These are phyloP conservation scores for Phytophthora agathidicida DNA, from an alignment of 352 stramenopile genomes.

Conservation along the genomic window DNA sequence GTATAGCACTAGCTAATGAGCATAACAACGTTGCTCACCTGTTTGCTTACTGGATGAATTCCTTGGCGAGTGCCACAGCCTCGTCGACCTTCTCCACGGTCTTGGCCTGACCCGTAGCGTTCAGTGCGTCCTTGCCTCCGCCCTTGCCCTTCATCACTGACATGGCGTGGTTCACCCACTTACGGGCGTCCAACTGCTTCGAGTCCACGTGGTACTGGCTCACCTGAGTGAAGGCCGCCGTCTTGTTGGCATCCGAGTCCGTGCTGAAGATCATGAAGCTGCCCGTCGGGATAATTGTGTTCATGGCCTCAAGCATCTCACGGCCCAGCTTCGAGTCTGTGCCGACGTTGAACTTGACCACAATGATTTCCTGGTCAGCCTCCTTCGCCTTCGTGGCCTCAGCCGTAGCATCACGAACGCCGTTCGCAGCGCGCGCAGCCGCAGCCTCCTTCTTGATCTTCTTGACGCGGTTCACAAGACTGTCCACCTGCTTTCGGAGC, in stretches of 20 bases:
- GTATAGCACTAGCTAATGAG: slow-evolving; percentile 10
- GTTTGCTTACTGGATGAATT: slow-evolving; percentile 47
- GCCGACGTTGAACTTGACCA: slow-evolving; percentile 93
- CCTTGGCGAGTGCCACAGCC: slow-evolving; percentile 70
- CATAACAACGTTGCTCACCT: slow-evolving; percentile 32
- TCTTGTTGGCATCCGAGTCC: slow-evolving; percentile 92
- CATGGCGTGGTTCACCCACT: slow-evolving; percentile 94
- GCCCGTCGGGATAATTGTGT: slow-evolving; percentile 72
- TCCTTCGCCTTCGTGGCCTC: slow-evolving; percentile 67
- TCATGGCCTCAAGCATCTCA: slow-evolving; percentile 94
- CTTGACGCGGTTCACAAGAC: slow-evolving; percentile 78
- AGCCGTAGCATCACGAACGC: slow-evolving; percentile 61
- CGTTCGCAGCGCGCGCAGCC: slow-evolving; percentile 68
- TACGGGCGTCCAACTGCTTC: slow-evolving; percentile 87
- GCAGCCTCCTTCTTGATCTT: slow-evolving; percentile 83
- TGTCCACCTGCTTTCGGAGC: slow-evolving; percentile 77
- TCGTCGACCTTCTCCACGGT: slow-evolving; percentile 74
- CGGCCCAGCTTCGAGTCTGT: slow-evolving; percentile 95
- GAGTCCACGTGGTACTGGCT: slow-evolving; percentile 78
- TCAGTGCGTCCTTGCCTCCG: slow-evolving; percentile 91
- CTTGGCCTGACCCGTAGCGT: slow-evolving; percentile 84
- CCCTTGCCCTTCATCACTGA: slow-evolving; percentile 94
- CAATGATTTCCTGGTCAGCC: slow-evolving; percentile 69
- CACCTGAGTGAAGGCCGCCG: slow-evolving; percentile 92
- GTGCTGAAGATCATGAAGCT: slow-evolving; percentile 95